A percentile compares a stretch with the other conserved stretches of the same genome.
Evolutionary conservation across 2,329 filamentous ascomycete genomes (phyloP).

Genomic region (Exophiala calicioides): DNA sequence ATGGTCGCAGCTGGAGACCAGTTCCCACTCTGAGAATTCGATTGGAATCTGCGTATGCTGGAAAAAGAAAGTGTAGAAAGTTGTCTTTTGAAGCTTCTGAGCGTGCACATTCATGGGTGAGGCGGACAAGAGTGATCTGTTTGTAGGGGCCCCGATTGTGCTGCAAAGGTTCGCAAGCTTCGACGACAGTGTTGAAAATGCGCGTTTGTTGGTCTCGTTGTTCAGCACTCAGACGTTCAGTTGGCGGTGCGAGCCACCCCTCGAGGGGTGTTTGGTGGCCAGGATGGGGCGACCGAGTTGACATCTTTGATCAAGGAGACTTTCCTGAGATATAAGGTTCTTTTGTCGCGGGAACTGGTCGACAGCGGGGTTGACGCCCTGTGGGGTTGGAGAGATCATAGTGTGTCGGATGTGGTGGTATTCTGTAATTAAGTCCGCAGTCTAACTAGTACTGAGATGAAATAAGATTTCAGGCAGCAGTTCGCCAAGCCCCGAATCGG

Average conservation of each 20-base stretch:
- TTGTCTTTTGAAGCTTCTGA: slow-evolving; percentile 21
- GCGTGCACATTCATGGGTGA: slow-evolving; percentile 27
- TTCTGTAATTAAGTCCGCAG: no score
- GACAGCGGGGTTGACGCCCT: no score
- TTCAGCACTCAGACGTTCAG: slow-evolving; percentile 16
- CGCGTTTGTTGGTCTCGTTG: slow-evolving; percentile 18
- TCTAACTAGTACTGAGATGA: no score
- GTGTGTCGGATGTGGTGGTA: no score
- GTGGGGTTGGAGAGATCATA: no score
- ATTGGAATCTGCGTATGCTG: slow-evolving; percentile 15
- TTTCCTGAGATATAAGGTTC: no score
- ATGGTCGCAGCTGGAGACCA: slow-evolving; percentile 7
- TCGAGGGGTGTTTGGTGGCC: slow-evolving; percentile 5
- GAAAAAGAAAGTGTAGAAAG: slow-evolving; percentile 20
- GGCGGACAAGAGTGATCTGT: slow-evolving; percentile 27
- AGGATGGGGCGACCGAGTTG: background rate
- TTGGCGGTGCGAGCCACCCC: slow-evolving; percentile 11
- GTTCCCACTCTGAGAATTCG: slow-evolving; percentile 7
- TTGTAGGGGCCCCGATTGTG: slow-evolving; percentile 28
- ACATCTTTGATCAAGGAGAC: no score
- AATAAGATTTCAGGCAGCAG: no score
- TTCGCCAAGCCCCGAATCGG: no score
- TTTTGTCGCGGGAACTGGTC: no score
- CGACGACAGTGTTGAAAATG: slow-evolving; percentile 22
- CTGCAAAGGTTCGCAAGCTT: slow-evolving; percentile 29